Conservation (phyloP, 2,329 filamentous ascomycete genomes). For the Aurifilum marmelostoma region DNA sequence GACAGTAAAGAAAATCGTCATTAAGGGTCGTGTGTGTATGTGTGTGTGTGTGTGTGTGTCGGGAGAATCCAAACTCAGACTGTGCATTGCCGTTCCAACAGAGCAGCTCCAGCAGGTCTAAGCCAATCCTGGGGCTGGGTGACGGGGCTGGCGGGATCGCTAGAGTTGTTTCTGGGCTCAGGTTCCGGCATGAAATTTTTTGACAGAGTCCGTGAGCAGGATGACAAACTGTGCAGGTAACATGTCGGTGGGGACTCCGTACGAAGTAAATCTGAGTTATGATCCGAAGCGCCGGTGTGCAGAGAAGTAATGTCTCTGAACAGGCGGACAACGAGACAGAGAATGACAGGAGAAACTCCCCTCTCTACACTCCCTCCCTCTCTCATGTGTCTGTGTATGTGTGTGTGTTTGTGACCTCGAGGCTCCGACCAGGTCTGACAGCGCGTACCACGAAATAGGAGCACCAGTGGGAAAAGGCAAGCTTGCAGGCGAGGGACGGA, state of each 20-base stretch:
- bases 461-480: slow-evolving; percentile 20
- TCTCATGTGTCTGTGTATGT: not conserved
- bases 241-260: slow-evolving; percentile 21
- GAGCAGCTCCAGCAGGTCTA: slow-evolving; percentile 28
- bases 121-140: slow-evolving; percentile 29
- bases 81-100: slow-evolving; percentile 31
- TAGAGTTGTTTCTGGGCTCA: slow-evolving; percentile 27
- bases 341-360: not conserved
- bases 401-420: slow-evolving; percentile 2
- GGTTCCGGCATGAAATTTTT: slow-evolving; percentile 29
- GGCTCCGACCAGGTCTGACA: slow-evolving; percentile 22
- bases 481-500: slow-evolving; percentile 6
- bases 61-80: slow-evolving; percentile 26
- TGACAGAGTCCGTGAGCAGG: slow-evolving; percentile 29
- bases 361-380: slow-evolving; percentile 1
- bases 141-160: slow-evolving; percentile 28
- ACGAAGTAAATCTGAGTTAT: slow-evolving; percentile 23
- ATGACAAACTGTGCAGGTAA: slow-evolving; percentile 27
- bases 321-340: slow-evolving; percentile 27
- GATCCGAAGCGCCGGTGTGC: slow-evolving; percentile 28
- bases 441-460: slow-evolving; percentile 21
- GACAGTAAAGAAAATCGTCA: slow-evolving; percentile 29
- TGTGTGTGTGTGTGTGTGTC: slow-evolving; percentile 21
- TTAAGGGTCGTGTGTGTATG: slow-evolving; percentile 12
- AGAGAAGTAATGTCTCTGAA: slow-evolving; percentile 21